Evolutionary conservation across 2,329 filamentous ascomycete species (phyloP).

Genomic region (Pleomassaria siparia): DNA sequence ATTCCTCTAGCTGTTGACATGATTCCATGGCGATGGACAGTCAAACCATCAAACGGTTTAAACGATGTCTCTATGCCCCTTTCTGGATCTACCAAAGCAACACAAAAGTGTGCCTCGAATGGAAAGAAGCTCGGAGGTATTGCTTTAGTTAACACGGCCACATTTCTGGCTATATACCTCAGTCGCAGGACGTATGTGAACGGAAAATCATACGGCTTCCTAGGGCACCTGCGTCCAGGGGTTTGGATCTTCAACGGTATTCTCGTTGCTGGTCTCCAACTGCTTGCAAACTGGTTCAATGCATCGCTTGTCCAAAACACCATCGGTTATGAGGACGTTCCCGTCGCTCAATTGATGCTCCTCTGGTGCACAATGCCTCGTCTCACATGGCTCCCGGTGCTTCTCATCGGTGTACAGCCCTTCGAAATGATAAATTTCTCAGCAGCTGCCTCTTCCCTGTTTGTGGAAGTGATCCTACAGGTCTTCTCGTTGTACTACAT

Average conservation of each 20-base stretch:
- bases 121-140: slow-evolving; percentile 27
- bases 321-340: slow-evolving; percentile 21
- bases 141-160: slow-evolving; percentile 21
- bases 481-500: slow-evolving; percentile 23
- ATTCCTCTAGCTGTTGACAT: slow-evolving; percentile 25
- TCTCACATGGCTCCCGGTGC: slow-evolving; percentile 23
- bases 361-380: slow-evolving; percentile 39
- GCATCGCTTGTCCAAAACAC: slow-evolving; percentile 22
- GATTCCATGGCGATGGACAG: slow-evolving; percentile 37
- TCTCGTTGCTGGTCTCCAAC: slow-evolving; percentile 20
- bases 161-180: slow-evolving; percentile 18
- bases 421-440: slow-evolving; percentile 14
- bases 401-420: slow-evolving; percentile 14
- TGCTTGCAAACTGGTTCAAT: slow-evolving; percentile 26
- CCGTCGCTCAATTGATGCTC: slow-evolving; percentile 26
- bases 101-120: slow-evolving; percentile 21
- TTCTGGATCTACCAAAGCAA: slow-evolving; percentile 4
- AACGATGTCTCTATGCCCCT: slow-evolving; percentile 1
- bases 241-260: slow-evolving; percentile 23
- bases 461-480: slow-evolving; percentile 31
- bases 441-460: slow-evolving; percentile 16
- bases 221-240: slow-evolving; percentile 2
- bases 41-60: slow-evolving; percentile 16
- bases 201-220: slow-evolving; percentile 3
- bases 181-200: slow-evolving; percentile 4